Evolutionary conservation across 768 basidiomycete species (phyloP).

Genomic region (Daedalea quercina): DNA sequence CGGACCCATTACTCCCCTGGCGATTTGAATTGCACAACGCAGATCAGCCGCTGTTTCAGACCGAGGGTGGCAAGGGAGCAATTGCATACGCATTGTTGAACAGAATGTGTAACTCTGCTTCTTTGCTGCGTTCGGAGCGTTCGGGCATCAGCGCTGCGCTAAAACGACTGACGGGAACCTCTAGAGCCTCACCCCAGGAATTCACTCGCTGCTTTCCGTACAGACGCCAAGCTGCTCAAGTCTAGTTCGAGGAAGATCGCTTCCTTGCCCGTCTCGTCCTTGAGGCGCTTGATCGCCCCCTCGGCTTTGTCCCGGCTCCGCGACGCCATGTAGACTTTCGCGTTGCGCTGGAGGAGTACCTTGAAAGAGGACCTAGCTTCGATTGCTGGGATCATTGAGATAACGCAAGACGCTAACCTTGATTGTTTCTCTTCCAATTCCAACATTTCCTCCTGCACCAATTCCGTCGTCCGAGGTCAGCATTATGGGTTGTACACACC

Average conservation of each 20-base stretch:
- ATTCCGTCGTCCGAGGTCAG: neutral
- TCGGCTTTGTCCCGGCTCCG: conserved; percentile 39
- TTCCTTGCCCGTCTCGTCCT: conserved; percentile 35
- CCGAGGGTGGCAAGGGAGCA: neutral
- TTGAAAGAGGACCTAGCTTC: conserved; percentile 12
- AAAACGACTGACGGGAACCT: conserved; percentile 17
- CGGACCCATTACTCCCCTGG: conserved; percentile 43
- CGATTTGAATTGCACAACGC: too few relatives aligned
- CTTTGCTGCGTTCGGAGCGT: conserved; percentile 37
- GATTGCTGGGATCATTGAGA: neutral
- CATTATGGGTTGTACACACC: neutral
- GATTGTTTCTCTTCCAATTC: neutral
- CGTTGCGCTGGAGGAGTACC: conserved; percentile 50
- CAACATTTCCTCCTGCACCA: neutral
- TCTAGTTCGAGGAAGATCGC: conserved; percentile 41
- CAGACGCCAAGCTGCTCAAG: conserved; percentile 29
- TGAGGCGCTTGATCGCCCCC: conserved; percentile 45
- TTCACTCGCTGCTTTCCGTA: conserved; percentile 34
- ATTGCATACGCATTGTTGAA: conserved; percentile 45
- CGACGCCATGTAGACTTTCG: conserved; percentile 58
- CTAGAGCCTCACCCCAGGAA: conserved; percentile 23
- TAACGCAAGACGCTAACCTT: neutral
- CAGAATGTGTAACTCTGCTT: conserved; percentile 39
- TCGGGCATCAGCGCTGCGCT: conserved; percentile 22
- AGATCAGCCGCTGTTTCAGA: neutral